Conservation (phyloP, 1,139 yeast genomes). For the Debaryomyces udenii region DNA sequence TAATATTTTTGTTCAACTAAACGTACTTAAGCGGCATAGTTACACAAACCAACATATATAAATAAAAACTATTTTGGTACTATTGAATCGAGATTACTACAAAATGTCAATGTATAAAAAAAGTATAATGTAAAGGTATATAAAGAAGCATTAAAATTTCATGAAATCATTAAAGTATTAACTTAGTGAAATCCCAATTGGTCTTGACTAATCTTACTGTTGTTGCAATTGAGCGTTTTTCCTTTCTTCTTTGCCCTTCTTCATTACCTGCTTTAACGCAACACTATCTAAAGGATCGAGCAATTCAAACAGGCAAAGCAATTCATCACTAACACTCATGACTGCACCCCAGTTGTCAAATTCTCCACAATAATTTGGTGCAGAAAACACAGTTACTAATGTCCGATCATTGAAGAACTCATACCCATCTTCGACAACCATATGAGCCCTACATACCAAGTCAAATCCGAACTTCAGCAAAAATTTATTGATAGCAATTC, state of each 20-base stretch:
- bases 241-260: slow-evolving; percentile 80
- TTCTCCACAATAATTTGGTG: slow-evolving; percentile 98
- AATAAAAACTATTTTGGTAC: neutral
- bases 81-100: too few species aligned
- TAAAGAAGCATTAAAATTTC: slow-evolving; percentile 3
- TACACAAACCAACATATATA: neutral
- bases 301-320: slow-evolving; percentile 88
- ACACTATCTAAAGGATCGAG: slow-evolving; percentile 92
- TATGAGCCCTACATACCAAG: slow-evolving; percentile 94
- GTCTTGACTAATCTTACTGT: slow-evolving; percentile 13
- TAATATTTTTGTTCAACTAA: neutral
- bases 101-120: neutral
- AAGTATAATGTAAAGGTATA: slow-evolving; percentile 2
- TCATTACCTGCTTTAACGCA: slow-evolving; percentile 92
- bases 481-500: slow-evolving; percentile 89
- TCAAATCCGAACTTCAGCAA: slow-evolving; percentile 87
- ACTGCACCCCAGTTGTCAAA: slow-evolving; percentile 99
- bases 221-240: slow-evolving; percentile 52
- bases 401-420: slow-evolving; percentile 95
- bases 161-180: slow-evolving; percentile 9
- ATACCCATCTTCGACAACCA: slow-evolving; percentile 99
- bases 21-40: slow-evolving; percentile 3
- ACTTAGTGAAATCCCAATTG: neutral
- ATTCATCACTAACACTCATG: slow-evolving; percentile 92
- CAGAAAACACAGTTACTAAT: slow-evolving; percentile 91